Conservation (phyloP, 73 alveolate species). For the Symbiodinium natans region DNA sequence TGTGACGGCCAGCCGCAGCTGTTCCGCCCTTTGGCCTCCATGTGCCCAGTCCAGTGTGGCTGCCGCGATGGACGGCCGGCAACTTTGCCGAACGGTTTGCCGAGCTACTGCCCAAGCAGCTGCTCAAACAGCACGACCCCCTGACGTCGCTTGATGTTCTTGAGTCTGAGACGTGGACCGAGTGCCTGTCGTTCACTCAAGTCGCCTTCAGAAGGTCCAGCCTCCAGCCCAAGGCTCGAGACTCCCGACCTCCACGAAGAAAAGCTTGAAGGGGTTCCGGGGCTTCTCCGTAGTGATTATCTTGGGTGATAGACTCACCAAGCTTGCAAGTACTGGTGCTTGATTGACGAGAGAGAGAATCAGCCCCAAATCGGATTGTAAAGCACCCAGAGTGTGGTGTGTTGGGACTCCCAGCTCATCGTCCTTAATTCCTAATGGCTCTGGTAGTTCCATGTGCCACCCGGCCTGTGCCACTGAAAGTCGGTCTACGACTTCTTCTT, state of each 20-base stretch:
- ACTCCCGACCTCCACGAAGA: background rate
- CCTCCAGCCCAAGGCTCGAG: background rate
- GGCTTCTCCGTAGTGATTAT: background rate
- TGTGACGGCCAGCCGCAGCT: background rate
- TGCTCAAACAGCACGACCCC: background rate
- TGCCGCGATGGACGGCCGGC: background rate
- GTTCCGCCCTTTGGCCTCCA: background rate
- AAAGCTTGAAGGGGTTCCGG: background rate
- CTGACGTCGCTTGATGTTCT: background rate
- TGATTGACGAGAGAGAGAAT: background rate
- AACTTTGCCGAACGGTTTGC: background rate
- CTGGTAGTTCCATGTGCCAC: no score
- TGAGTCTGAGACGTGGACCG: background rate
- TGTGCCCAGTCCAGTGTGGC: background rate
- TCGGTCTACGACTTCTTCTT: no score
- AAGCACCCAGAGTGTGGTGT: background rate
- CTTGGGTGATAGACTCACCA: background rate
- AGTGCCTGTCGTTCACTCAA: background rate
- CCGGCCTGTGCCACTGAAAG: background rate
- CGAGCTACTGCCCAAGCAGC: constrained; percentile 5
- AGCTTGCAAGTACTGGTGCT: background rate
- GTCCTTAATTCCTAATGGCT: background rate
- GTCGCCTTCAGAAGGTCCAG: background rate
- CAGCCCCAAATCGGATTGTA: background rate
- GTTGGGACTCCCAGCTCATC: background rate